These are phyloP conservation scores for Aurinia saxatilis DNA, from an alignment of 345 rosid species.

Conservation along the genomic window DNA sequence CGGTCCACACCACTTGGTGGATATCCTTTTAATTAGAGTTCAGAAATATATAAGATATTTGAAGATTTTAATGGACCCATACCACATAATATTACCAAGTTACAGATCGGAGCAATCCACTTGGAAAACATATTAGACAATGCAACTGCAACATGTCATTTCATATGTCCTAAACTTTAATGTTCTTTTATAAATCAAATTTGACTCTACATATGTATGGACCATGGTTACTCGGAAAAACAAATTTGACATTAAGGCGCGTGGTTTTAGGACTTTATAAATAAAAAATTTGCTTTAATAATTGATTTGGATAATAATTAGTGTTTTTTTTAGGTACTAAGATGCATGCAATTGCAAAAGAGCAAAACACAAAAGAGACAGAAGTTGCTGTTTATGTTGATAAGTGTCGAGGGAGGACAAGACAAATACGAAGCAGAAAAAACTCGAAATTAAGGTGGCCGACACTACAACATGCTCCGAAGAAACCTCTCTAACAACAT, in stretches of 20 bases:
- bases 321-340: slow-evolving; percentile 5
- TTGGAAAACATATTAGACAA: slow-evolving; percentile 18
- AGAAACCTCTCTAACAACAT: slow-evolving; percentile 21
- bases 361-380: slow-evolving; percentile 25
- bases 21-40: slow-evolving; percentile 23
- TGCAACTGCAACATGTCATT: slow-evolving; percentile 24
- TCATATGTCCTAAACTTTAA: slow-evolving; percentile 19
- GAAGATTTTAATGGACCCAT: slow-evolving; percentile 27
- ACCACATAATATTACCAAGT: slow-evolving; percentile 25
- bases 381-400: slow-evolving; percentile 21
- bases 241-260: slow-evolving; percentile 4
- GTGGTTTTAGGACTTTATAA: background rate
- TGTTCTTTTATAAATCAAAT: background rate
- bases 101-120: slow-evolving; percentile 22
- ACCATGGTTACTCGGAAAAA: too few relatives aligned
- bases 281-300: background rate
- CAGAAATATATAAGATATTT: slow-evolving; percentile 22
- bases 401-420: slow-evolving; percentile 22
- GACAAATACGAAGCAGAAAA: slow-evolving; percentile 28
- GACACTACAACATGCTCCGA: slow-evolving; percentile 41
- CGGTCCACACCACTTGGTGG: slow-evolving; percentile 24
- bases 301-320: background rate
- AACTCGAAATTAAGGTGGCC: slow-evolving; percentile 27
- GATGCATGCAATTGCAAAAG: slow-evolving; percentile 6
- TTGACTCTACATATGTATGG: slow-evolving; percentile 6